Evolutionary conservation across 2,329 filamentous ascomycete species (phyloP).

Genomic region (Alternaria gaisen): DNA sequence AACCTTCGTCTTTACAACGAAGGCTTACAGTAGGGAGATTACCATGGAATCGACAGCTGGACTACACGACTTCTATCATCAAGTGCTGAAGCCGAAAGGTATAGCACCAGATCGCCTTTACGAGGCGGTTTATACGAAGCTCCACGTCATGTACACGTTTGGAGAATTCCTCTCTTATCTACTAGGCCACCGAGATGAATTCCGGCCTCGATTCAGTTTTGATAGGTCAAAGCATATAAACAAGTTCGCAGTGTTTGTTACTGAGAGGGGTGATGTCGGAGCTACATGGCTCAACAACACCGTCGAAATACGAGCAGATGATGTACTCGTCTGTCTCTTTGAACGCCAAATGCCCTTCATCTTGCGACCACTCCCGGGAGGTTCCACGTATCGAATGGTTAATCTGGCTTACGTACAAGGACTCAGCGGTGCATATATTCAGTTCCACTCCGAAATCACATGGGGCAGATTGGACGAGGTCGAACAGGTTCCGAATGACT

Average conservation of each 20-base stretch:
- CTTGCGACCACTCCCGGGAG: neutral
- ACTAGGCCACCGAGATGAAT: neutral
- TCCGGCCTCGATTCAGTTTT: too few relatives aligned
- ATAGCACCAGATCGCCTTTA: neutral
- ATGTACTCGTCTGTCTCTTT: neutral
- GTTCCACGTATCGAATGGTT: neutral
- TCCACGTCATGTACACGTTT: too few relatives aligned
- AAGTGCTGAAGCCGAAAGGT: neutral
- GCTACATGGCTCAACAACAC: neutral
- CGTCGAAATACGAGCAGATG: neutral
- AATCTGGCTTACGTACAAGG: too few relatives aligned
- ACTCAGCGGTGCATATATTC: too few relatives aligned
- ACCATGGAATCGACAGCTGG: too few relatives aligned
- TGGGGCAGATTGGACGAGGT: too few relatives aligned
- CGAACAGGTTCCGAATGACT: too few relatives aligned
- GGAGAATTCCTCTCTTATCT: neutral
- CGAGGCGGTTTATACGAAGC: neutral
- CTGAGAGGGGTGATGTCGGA: neutral
- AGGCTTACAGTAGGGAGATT: too few relatives aligned
- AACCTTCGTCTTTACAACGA: too few relatives aligned
- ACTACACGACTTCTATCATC: neutral
- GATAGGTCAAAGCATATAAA: too few relatives aligned
- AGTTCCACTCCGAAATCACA: too few relatives aligned
- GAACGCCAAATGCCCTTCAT: neutral
- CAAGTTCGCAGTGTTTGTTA: neutral